Base-by-base conservation (phyloP, 305 asterid genomes). In the Rubia occidens region DNA sequence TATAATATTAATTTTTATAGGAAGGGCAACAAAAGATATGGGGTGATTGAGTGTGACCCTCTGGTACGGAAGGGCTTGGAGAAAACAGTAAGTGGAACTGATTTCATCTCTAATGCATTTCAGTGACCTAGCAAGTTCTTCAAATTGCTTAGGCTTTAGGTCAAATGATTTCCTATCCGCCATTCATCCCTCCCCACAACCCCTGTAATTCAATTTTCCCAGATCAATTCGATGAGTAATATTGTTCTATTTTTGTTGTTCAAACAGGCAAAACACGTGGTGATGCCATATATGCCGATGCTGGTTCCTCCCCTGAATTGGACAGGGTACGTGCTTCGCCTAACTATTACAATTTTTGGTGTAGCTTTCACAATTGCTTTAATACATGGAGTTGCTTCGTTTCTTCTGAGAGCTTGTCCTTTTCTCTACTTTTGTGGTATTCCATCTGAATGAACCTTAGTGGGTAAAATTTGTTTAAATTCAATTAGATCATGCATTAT, bases 271-370 rank as follows among this genome's bases (percentile, higher is more conserved):
- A 91, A 83, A 80, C 97, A 91, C 85, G 87, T 91, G 94, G 99
- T 95, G 87, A 89, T 95, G 60, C 99, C 99, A 11, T 95, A 89
- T 73, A 95, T 91, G 97, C 99, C 99, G 17, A 95, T 95, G 97
- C 75, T 95, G 87, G 84, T 95, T 81, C 96, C 99, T 70, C 99
- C 99, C 11, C 78, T 87, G 72, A 80, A 78, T 66, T 95, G 99
- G 99, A 83, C 90, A n/a, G 95, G 99, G 99, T 95, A 88, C 81
- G 47, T 72, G 67, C 72, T 79, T 67, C 13, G 60, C 40, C 15
- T 74, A 49, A 66, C 73, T 56, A 15, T 11, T 72, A 53, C 37
- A 43, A 45, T 13, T 39, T 49, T 43, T 18, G 10, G 3, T 29
- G 42, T 55, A 8, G 8, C n/a, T 45, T 45, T 32, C 14, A 17